phyloP scores from a whole-genome alignment of 805 yeast species.

The Cyberlindnera xishuangbannaensis region DNA sequence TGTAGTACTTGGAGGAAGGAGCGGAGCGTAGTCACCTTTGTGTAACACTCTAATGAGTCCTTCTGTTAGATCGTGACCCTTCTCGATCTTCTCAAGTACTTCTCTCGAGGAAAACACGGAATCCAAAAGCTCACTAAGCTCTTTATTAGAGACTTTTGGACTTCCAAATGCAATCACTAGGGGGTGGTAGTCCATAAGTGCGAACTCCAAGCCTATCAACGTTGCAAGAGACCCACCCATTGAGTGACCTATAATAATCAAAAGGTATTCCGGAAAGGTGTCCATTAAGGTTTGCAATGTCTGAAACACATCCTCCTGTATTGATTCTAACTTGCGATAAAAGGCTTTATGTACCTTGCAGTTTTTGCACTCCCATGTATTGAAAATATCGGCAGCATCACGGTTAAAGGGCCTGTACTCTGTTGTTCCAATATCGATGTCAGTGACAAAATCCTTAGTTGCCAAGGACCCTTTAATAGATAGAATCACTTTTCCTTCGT shows the following conservation, averaged over 20 bases:
- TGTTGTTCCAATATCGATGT: constrained; percentile 36
- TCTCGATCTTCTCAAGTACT: constrained; percentile 27
- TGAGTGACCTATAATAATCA: constrained; percentile 67
- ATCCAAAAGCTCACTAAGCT: constrained; percentile 50
- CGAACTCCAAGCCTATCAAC: constrained; percentile 56
- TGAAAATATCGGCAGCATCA: constrained; percentile 9
- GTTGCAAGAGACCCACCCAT: constrained; percentile 68
- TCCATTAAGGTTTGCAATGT: constrained; percentile 30
- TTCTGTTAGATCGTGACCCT: constrained; percentile 8
- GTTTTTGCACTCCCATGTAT: constrained; percentile 31
- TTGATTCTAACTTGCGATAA: constrained; percentile 34
- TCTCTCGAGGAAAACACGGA: constrained; percentile 35
- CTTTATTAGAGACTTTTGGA: constrained; percentile 59
- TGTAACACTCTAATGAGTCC: constrained; percentile 55
- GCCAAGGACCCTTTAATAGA: constrained; percentile 61
- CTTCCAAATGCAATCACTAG: constrained; percentile 56
- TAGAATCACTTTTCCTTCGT: constrained; percentile 38
- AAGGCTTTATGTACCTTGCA: constrained; percentile 67
- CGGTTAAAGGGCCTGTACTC: constrained; percentile 18
- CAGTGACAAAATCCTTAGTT: constrained; percentile 53
- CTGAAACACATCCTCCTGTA: constrained; percentile 27
- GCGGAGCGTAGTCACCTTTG: constrained; percentile 51
- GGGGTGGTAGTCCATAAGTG: constrained; percentile 49
- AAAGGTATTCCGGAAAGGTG: constrained; percentile 41
- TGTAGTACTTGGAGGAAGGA: constrained; percentile 47